Conservation (phyloP, 345 rosid species). For the Salix suchowensis region DNA sequence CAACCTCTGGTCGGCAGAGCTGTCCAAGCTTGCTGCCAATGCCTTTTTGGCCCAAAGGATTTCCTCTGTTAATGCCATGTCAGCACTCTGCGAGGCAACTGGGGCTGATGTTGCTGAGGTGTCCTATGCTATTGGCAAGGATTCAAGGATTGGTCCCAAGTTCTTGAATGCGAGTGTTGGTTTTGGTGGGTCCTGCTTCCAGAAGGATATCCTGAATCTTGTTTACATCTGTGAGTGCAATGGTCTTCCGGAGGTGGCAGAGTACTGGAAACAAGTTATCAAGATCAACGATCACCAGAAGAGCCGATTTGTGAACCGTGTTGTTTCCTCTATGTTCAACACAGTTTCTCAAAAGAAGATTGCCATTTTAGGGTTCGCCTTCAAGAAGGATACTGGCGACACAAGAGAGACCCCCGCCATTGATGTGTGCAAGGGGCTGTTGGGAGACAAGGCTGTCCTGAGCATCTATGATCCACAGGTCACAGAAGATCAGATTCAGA, state of each 20-base stretch:
- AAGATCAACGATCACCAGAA: conserved; percentile 90
- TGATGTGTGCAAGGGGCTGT: conserved; percentile 85
- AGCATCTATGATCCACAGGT: conserved; percentile 94
- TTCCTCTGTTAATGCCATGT: conserved; percentile 90
- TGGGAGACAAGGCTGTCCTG: conserved; percentile 81
- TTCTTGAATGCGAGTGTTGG: conserved; percentile 88
- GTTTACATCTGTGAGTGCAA: conserved; percentile 93
- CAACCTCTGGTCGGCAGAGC: conserved; percentile 95
- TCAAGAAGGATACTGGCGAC: conserved; percentile 92
- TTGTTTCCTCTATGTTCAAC: conserved; percentile 87
- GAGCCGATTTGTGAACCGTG: conserved; percentile 76
- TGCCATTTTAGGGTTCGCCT: conserved; percentile 76
- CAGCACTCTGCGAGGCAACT: conserved; percentile 87
- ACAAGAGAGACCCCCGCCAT: conserved; percentile 90
- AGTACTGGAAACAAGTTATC: conserved; percentile 94
- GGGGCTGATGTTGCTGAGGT: conserved; percentile 81
- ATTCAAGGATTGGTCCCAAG: conserved; percentile 76
- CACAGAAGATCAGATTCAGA: conserved; percentile 77
- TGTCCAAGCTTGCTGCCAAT: conserved; percentile 90
- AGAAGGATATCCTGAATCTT: conserved; percentile 79
- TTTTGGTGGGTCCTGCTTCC: conserved; percentile 89
- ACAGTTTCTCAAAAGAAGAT: conserved; percentile 78
- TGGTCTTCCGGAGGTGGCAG: conserved; percentile 88
- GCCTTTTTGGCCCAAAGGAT: conserved; percentile 91
- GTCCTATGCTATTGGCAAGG: conserved; percentile 71